phyloP scores from a whole-genome alignment of 176 grass and related monocot genomes.

The Ananas comosus region DNA sequence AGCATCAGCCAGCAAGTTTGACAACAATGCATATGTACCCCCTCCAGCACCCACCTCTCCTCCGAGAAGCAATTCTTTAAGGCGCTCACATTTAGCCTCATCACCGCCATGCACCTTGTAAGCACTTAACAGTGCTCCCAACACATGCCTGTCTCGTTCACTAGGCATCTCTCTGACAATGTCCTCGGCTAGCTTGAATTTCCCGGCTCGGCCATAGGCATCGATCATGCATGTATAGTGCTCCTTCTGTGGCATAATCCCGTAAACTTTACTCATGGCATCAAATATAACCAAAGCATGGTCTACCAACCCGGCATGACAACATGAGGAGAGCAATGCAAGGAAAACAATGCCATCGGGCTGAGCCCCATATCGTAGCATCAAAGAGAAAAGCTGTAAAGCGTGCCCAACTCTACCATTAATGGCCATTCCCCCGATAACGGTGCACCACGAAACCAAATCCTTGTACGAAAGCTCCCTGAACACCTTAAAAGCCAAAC shows the following conservation, averaged over 20 bases:
- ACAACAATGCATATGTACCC: conserved; percentile 30
- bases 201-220: conserved; percentile 33
- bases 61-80: conserved; percentile 15
- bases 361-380: conserved; percentile 29
- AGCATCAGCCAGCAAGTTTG: conserved; percentile 33
- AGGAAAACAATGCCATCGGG: conserved; percentile 42
- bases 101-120: conserved; percentile 4
- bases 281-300: conserved; percentile 23
- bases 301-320: conserved; percentile 27
- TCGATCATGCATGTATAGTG: conserved; percentile 54
- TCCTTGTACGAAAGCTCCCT: conserved; percentile 24
- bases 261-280: conserved; percentile 40
- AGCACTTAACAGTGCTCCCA: conserved; percentile 34
- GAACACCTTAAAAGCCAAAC: conserved; percentile 33
- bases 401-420: conserved; percentile 29
- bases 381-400: conserved; percentile 41
- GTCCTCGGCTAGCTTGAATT: conserved; percentile 10
- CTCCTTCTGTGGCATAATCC: conserved; percentile 21
- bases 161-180: conserved; percentile 18
- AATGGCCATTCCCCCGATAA: conserved; percentile 40
- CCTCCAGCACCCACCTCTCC: conserved; percentile 22
- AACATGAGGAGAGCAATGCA: conserved; percentile 39
- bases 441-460: conserved; percentile 43
- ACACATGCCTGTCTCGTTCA: conserved; percentile 13
- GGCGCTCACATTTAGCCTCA: neutral